phyloP scores from a whole-genome alignment of 805 yeast species.

The Wickerhamiella occidentalis region DNA sequence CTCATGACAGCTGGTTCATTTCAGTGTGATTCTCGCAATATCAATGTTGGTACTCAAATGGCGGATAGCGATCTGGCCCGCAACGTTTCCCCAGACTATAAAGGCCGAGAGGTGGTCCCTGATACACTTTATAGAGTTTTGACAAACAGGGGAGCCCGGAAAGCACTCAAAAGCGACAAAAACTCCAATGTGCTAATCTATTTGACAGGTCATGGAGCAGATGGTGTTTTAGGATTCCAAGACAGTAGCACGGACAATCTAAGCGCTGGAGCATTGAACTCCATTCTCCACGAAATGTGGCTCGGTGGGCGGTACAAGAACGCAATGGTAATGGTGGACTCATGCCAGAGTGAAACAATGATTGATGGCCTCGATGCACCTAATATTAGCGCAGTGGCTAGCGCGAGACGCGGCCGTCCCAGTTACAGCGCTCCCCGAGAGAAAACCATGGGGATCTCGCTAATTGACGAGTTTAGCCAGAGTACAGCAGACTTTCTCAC shows the following conservation, averaged over 20 bases:
- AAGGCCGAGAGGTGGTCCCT: slow-evolving; percentile 6
- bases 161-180: background rate
- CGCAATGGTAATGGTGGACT: slow-evolving; percentile 6
- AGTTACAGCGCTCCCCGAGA: background rate
- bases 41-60: slow-evolving; percentile 1
- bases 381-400: background rate
- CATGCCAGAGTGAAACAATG: slow-evolving; percentile 10
- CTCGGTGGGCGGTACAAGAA: background rate
- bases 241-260: slow-evolving; percentile 1
- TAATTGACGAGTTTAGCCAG: slow-evolving; percentile 6
- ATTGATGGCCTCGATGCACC: slow-evolving; percentile 5
- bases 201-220: slow-evolving; percentile 11
- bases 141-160: background rate
- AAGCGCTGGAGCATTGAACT: background rate
- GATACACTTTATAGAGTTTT: background rate
- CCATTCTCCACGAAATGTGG: slow-evolving; percentile 4
- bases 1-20: slow-evolving; percentile 5
- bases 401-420: slow-evolving; percentile 5
- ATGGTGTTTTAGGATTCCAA: slow-evolving; percentile 7
- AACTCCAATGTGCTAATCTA: background rate
- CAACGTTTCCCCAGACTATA: background rate
- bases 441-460: slow-evolving; percentile 5
- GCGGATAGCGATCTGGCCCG: background rate
- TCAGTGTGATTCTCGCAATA: slow-evolving; percentile 8
- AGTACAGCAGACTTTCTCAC: background rate